phyloP scores from a whole-genome alignment of 1,284 basidiomycete genomes.

The Rhodotorula sp. region DNA sequence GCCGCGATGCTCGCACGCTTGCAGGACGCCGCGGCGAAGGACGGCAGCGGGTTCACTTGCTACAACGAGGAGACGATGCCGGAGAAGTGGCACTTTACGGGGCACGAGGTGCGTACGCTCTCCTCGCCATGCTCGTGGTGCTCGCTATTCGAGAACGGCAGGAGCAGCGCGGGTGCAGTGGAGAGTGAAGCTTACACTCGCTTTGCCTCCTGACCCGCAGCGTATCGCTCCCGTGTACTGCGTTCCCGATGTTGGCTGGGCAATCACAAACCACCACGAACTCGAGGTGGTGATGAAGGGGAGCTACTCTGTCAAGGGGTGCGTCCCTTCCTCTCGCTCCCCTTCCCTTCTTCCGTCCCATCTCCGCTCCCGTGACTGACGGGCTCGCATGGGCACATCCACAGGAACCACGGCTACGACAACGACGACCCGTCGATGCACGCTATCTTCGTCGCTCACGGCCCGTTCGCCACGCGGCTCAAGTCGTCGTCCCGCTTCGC shows the following conservation, averaged over 20 bases:
- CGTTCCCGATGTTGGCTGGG: constrained; percentile 72
- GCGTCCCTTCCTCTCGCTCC: not conserved
- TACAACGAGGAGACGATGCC: constrained; percentile 82
- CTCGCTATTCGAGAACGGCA: no score
- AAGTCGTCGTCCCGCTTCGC: constrained; percentile 58
- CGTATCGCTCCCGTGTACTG: constrained; percentile 86
- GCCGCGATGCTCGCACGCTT: constrained; percentile 62
- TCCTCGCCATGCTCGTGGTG: not conserved
- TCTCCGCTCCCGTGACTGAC: not conserved
- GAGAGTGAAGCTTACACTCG: no score
- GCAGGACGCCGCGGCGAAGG: constrained; percentile 55
- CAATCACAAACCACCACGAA: constrained; percentile 61
- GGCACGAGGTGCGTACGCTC: constrained; percentile 54
- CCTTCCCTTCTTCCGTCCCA: not conserved
- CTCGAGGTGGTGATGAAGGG: constrained; percentile 59
- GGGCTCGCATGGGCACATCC: not conserved
- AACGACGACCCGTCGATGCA: constrained; percentile 75
- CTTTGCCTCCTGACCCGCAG: not conserved
- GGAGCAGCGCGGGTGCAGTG: not conserved
- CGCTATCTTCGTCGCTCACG: constrained; percentile 85
- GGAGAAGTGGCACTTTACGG: constrained; percentile 70
- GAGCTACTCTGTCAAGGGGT: constrained; percentile 63
- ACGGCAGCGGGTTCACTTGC: constrained; percentile 68
- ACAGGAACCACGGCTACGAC: constrained; percentile 76
- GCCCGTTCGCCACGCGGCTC: constrained; percentile 71